A percentile compares a stretch with the other conserved stretches of the same genome.
These are phyloP conservation scores for Ophiocordyceps camponoti-saundersi DNA, from an alignment of 2,329 filamentous ascomycete genomes.

Conservation along the genomic window DNA sequence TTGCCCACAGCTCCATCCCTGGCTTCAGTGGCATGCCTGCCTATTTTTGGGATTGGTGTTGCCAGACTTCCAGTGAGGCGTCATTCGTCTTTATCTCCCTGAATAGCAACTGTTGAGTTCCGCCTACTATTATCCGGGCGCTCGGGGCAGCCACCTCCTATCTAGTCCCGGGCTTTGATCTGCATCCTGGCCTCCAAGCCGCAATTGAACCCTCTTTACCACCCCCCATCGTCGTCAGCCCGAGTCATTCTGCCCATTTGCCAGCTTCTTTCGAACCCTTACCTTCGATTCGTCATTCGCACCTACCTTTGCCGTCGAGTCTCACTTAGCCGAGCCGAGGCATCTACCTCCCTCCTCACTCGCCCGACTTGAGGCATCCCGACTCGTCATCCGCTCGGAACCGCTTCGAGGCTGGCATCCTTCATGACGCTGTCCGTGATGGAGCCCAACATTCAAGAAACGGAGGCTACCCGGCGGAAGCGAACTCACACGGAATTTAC, in stretches of 20 bases:
- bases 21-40: background rate
- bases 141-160: background rate
- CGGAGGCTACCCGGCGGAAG: slow-evolving; percentile 24
- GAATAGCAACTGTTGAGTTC: background rate
- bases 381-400: background rate
- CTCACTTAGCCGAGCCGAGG: background rate
- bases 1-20: too few species aligned
- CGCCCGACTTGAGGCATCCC: background rate
- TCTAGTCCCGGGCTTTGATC: background rate
- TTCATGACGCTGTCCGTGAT: slow-evolving; percentile 30
- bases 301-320: background rate
- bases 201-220: background rate
- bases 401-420: background rate
- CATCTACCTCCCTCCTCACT: background rate
- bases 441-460: slow-evolving; percentile 29
- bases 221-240: background rate
- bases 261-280: background rate
- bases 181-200: background rate
- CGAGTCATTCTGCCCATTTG: background rate
- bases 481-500: slow-evolving; percentile 28
- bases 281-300: background rate
- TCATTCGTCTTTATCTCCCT: background rate
- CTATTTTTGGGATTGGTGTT: background rate
- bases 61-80: background rate
- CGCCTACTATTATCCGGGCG: background rate